Evolutionary conservation across 352 stramenopile genomes (phyloP).

Genomic region (Globisporangium rhizosaccharum): DNA sequence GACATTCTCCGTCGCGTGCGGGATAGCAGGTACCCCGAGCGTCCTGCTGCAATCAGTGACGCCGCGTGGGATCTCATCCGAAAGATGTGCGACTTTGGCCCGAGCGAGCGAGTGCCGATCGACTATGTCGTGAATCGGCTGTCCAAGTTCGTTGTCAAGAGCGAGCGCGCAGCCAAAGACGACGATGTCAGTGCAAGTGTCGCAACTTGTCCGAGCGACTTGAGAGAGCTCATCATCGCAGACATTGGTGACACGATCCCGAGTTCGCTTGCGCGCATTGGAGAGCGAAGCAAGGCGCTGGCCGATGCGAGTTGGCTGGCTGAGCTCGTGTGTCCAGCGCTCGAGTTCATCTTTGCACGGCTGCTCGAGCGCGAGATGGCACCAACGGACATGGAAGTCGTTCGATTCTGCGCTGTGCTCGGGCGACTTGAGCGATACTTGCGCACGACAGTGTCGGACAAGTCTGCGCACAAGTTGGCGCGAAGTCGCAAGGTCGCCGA

Average conservation of each 20-base stretch:
- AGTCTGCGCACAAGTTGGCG: not conserved
- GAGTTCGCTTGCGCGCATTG: not conserved
- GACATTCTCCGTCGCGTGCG: not conserved
- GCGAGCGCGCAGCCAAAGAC: not conserved
- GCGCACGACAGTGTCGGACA: conserved; percentile 4
- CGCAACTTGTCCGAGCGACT: not conserved
- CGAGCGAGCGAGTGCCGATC: conserved; percentile 11
- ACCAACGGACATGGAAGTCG: not conserved
- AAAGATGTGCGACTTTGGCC: conserved; percentile 12
- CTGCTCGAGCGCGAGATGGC: not conserved
- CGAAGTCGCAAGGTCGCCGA: conserved; percentile 3
- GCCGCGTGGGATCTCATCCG: conserved; percentile 11
- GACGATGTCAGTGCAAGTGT: not conserved
- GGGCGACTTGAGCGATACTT: not conserved
- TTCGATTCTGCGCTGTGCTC: conserved; percentile 1
- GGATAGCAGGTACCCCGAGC: not conserved
- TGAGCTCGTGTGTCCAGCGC: not conserved
- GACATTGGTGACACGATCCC: not conserved
- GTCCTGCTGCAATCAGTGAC: not conserved
- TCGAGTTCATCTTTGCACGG: not conserved
- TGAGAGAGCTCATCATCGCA: not conserved
- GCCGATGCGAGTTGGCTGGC: not conserved
- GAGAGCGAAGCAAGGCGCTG: not conserved
- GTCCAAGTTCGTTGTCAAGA: conserved; percentile 1
- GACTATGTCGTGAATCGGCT: conserved; percentile 10